Conservation (phyloP, 1,284 basidiomycete species). For the Uromyces viciae-fabae region DNA sequence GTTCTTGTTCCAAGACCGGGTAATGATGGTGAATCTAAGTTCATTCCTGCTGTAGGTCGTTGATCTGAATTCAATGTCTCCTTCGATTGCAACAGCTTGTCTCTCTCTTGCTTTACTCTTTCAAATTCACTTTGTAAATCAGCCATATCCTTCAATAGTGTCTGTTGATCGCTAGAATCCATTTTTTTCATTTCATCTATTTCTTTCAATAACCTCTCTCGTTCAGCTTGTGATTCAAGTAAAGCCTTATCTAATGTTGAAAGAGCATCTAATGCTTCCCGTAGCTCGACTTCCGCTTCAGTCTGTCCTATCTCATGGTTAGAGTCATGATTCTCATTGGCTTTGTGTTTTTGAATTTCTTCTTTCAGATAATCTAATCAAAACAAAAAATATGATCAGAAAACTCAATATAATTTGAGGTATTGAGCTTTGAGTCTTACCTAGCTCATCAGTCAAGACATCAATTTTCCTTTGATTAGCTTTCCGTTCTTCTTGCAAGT, state of each 20-base stretch:
- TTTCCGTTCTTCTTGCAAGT: background rate
- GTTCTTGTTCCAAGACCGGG: constrained; percentile 39
- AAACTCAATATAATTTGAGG: background rate
- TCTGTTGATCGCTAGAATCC: constrained; percentile 58
- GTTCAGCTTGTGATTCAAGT: constrained; percentile 54
- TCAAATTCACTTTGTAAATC: constrained; percentile 74
- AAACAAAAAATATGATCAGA: background rate
- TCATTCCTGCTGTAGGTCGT: background rate
- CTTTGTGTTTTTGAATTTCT: constrained; percentile 2
- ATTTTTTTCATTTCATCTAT: constrained; percentile 49
- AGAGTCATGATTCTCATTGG: background rate
- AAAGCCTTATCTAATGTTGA: constrained; percentile 54
- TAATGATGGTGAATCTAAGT: constrained; percentile 46
- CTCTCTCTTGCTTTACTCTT: constrained; percentile 57
- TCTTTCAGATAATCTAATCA: constrained; percentile 12
- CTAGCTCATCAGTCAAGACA: constrained; percentile 6
- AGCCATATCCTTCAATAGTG: constrained; percentile 67
- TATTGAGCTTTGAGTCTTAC: background rate
- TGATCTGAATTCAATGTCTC: constrained; percentile 51
- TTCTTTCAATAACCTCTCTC: constrained; percentile 52
- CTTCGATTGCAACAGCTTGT: constrained; percentile 45
- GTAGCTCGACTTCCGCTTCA: constrained; percentile 50
- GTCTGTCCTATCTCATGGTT: background rate
- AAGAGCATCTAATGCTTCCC: constrained; percentile 54
- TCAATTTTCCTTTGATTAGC: constrained; percentile 5